Conservation (phyloP, 2,329 filamentous ascomycete species). For the Clonostachys chloroleuca region DNA sequence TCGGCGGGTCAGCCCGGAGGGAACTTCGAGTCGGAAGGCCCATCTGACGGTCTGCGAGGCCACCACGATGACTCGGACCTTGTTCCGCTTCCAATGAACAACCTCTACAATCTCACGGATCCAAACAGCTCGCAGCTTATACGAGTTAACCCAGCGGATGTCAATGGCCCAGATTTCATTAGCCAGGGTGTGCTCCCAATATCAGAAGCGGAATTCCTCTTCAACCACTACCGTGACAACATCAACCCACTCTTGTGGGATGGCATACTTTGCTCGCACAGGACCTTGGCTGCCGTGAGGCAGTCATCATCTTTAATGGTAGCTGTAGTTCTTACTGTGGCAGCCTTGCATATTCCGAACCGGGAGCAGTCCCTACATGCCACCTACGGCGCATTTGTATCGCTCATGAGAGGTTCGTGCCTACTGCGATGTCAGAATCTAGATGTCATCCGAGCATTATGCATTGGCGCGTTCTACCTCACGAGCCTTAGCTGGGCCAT, state of each 20-base stretch:
- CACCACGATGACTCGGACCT: conserved; percentile 9
- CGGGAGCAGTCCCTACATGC: conserved; percentile 6
- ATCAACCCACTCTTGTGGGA: conserved; percentile 12
- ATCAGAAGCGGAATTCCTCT: conserved; percentile 11
- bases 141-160: conserved; percentile 8
- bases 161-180: conserved; percentile 11
- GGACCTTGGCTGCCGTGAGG: conserved; percentile 6
- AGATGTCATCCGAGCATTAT: conserved; percentile 27
- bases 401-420: conserved; percentile 8
- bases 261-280: conserved; percentile 10
- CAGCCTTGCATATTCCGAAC: conserved; percentile 10
- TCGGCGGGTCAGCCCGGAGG: neutral
- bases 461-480: conserved; percentile 30
- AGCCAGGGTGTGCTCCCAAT: conserved; percentile 8
- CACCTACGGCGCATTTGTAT: conserved; percentile 9
- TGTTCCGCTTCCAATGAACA: conserved; percentile 9
- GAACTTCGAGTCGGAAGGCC: conserved; percentile 7
- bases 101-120: conserved; percentile 9
- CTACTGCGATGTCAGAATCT: conserved; percentile 24
- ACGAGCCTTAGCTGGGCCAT: conserved; percentile 31
- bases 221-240: conserved; percentile 9
- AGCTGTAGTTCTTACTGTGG: conserved; percentile 10
- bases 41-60: conserved; percentile 5
- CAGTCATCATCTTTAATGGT: conserved; percentile 12
- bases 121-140: conserved; percentile 8